Percentiles rank a stretch among this genome's conserved stretches.
phyloP scores from a whole-genome alignment of 345 rosid genomes.

The Moricandia moricandioides region DNA sequence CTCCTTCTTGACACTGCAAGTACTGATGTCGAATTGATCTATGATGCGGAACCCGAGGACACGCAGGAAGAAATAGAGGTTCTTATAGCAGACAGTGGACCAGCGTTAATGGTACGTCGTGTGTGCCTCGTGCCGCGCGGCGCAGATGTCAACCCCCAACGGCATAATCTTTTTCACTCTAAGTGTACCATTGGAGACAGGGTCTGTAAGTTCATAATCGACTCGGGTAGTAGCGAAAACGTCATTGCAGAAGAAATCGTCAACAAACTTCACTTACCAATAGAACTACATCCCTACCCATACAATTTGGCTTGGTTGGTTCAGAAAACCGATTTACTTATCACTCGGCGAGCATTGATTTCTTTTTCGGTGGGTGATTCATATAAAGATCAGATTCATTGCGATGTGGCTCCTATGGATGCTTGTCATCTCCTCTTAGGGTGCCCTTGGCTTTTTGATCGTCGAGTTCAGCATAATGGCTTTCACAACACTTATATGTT shows the following conservation, averaged over 20 bases:
- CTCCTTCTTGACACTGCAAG: neutral
- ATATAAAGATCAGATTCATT: neutral
- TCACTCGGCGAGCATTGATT: neutral
- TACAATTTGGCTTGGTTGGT: neutral
- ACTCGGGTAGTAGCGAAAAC: neutral
- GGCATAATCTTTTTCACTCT: neutral
- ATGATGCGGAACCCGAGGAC: too few relatives aligned
- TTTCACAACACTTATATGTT: neutral
- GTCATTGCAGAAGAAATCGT: neutral
- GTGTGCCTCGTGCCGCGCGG: too few relatives aligned
- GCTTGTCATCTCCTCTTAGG: neutral
- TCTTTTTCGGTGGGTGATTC: neutral
- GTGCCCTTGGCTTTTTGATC: neutral
- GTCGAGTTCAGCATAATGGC: neutral
- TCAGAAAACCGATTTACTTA: neutral
- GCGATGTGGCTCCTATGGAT: neutral
- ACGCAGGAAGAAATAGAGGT: neutral
- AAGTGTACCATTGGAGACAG: neutral
- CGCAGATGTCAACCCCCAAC: neutral
- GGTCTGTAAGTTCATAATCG: neutral
- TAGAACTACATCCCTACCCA: neutral
- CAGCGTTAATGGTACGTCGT: neutral
- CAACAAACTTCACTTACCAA: neutral
- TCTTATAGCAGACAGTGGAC: neutral
- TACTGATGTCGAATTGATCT: neutral